These are phyloP conservation scores for Ceratobasidium sp. DNA, from an alignment of 1,284 basidiomycete species.

Conservation along the genomic window DNA sequence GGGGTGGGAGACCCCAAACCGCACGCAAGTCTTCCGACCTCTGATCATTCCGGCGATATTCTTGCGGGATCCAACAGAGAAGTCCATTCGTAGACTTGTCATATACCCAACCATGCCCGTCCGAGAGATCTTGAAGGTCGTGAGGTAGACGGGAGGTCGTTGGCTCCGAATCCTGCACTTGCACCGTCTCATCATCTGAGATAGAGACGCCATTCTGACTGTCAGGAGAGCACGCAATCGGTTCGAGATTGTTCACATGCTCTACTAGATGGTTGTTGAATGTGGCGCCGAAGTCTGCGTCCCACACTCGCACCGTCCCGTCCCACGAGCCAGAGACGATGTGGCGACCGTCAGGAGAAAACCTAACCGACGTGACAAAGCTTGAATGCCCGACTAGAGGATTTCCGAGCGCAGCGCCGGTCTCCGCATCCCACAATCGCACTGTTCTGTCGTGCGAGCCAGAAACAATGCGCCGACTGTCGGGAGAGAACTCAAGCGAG, in stretches of 20 bases:
- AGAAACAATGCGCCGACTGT: conserved; percentile 21
- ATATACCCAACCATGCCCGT: too few species aligned
- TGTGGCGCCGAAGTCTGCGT: neutral
- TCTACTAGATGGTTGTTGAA: neutral
- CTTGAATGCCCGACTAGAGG: conserved; percentile 53
- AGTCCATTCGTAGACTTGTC: too few species aligned
- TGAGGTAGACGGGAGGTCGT: too few species aligned
- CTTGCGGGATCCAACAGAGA: too few species aligned
- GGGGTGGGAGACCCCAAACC: too few species aligned
- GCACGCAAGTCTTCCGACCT: too few species aligned
- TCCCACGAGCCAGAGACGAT: conserved; percentile 20
- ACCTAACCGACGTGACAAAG: conserved; percentile 1
- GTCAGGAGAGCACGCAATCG: conserved; percentile 36
- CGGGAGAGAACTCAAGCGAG: conserved; percentile 27
- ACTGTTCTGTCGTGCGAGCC: conserved; percentile 23
- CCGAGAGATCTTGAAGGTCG: too few species aligned
- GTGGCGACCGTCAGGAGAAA: conserved; percentile 24
- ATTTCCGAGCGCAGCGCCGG: neutral
- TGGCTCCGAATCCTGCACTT: conserved; percentile 34
- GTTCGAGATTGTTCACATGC: neutral
- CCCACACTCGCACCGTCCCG: neutral
- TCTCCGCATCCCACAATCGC: conserved; percentile 35
- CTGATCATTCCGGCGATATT: too few species aligned
- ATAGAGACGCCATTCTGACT: neutral
- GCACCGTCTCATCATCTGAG: conserved; percentile 28